Base-by-base conservation (phyloP, 441 rosid species). In the Populus hybrid region DNA sequence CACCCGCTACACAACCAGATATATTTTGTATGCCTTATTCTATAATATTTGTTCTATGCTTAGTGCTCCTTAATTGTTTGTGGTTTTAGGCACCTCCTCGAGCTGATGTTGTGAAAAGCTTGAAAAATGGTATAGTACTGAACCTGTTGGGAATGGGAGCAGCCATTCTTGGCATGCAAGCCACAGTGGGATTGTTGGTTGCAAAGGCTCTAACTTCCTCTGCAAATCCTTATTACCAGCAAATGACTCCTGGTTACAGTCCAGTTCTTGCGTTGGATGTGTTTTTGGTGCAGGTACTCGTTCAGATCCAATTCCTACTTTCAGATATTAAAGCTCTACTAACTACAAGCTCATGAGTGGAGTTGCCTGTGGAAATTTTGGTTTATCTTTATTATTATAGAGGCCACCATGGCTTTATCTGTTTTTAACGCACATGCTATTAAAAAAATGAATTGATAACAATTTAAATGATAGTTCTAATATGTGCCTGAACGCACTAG, bases 151-250 rank as follows among this genome's bases (percentile, higher is more conserved):
- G 98, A 72, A 91, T 97, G 99, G 99, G 95, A 21, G 94, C 98
- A 68, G 92, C 98, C n/a, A 79, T 97, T 77, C 92, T 97, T 68
- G 99, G 98, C 66, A 88, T 97, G 98, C 98, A 93, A 91, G 98
- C 98, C 72, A 97, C 94, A 0, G 97, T 94, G 1, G 98, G 99
- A 20, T 84, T 80, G 63, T 81, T 94, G 81, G 97, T 93, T 35
- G 98, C 98, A 23, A 94, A 93, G 86, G 97, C 98, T 80, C 90
- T 94, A 70, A 94, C 99, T 77, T 84, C 98, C 50, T 86, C 98
- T 6, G 91, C 95, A 16, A 94, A 84, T 85, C 98, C 98, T 71
- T 93, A 87, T 77, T 90, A 89, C 85, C 99, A 93, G 78, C 95
- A 95, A 77, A 84, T 93, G 42, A 75, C 97, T 30, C 97, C 96